phyloP scores from a whole-genome alignment of 2,329 filamentous ascomycete species.

The Dactylellina cionopaga region DNA sequence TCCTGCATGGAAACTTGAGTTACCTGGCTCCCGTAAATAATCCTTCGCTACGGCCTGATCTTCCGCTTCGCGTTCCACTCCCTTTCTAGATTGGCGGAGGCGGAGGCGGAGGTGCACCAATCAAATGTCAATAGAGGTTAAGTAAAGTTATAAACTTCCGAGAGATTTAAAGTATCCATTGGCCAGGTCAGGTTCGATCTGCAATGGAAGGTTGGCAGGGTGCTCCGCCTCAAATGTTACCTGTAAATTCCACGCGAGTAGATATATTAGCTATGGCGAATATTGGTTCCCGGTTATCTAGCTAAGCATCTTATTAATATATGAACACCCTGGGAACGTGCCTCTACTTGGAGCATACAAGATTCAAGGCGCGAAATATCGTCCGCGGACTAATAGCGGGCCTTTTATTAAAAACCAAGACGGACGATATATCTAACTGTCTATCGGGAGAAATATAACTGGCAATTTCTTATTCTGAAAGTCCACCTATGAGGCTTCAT shows the following conservation, averaged over 20 bases:
- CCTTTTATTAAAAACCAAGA: not conserved
- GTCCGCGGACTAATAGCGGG: not conserved
- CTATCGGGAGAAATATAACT: not conserved
- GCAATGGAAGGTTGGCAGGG: too few relatives aligned
- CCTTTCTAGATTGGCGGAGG: not conserved
- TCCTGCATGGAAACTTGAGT: too few relatives aligned
- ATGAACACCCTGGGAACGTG: too few relatives aligned
- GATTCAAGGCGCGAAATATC: not conserved
- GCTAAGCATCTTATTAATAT: too few relatives aligned
- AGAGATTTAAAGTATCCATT: not conserved
- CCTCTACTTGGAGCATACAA: too few relatives aligned
- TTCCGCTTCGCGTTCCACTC: not conserved
- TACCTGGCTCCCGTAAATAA: too few relatives aligned
- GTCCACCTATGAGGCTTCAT: constrained; percentile 16
- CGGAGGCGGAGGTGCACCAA: constrained; percentile 13
- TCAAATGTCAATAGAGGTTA: not conserved
- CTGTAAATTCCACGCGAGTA: not conserved
- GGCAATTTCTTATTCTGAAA: not conserved
- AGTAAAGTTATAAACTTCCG: not conserved
- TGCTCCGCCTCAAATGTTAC: too few relatives aligned
- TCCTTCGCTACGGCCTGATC: too few relatives aligned
- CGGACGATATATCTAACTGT: constrained; percentile 9
- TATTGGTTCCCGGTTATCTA: too few relatives aligned
- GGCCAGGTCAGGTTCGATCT: not conserved
- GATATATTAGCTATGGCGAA: not conserved